Base-by-base conservation (phyloP, 75 land plant species). In the Gnetum montanum region DNA sequence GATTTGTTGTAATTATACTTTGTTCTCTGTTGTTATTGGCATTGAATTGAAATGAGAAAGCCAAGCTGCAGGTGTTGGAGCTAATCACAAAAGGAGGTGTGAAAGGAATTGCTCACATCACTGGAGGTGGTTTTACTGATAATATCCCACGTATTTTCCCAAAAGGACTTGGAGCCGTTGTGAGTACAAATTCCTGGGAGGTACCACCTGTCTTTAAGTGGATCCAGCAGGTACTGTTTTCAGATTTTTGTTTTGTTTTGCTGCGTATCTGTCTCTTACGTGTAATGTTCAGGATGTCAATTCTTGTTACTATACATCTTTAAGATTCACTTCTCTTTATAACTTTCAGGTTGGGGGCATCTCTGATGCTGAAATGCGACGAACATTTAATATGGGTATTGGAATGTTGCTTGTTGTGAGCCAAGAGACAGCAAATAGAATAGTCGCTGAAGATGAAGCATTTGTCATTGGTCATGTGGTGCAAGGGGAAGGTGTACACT, bases 71-170 rank as follows among this genome's bases (percentile, higher is more conserved):
- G 98, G 99, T 95, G n/a, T 72, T 90, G 35, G 79, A 83, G 6
- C 56, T 90, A 6, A 61, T 95, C 18, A 44, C 69, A 52, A 83
- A 65, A 34, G 88, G 83, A n/a, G 85, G 92, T 29, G 80, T 95
- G 24, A 95, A 90, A 74, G 99, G 99, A 1, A 79, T 95, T 44
- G 97, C 99, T 1, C 99, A 95, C 69, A 90, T 95, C 38, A 95
- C 99, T 16, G 99, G 99, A 46, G 99, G 99, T 38, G 99, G 99
- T 20, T 95, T 95, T 36, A 95, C 99, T 1, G 99, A 95, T 59
- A 95, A 95, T 58, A 95, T 95, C 57, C 99, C 99, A 27, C 72
- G 99, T 18, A 77, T 95, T 0, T 86, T 95, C 61, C 99, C 99
- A 2, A 34, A 73, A 31, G 99, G 97, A 34, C 85, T 95, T 25